These are phyloP conservation scores for Santalum album DNA, from an alignment of 164 flowering plant genomes.

Conservation along the genomic window DNA sequence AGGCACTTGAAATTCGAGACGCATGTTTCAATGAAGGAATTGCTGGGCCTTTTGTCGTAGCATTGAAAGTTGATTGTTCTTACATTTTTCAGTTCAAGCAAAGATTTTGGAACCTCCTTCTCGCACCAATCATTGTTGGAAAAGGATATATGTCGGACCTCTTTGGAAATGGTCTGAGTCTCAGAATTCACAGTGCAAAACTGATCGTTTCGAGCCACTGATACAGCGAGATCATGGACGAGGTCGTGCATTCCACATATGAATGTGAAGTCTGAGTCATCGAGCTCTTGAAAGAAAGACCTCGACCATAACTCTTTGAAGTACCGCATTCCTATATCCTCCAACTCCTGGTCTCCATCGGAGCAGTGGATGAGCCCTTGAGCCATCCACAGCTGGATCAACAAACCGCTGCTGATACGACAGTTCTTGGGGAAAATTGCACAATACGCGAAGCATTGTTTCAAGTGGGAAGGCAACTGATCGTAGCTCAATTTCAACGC, in stretches of 20 bases:
- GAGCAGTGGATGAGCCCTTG: neutral
- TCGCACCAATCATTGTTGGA: neutral
- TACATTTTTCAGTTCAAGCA: neutral
- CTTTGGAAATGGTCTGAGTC: neutral
- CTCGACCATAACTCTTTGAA: neutral
- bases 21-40: neutral
- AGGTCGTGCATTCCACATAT: constrained; percentile 1
- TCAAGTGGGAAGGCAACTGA: neutral
- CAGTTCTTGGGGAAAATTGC: constrained; percentile 5
- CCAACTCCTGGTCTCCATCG: constrained; percentile 3
- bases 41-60: neutral
- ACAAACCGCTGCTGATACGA: neutral
- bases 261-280: neutral
- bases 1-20: constrained; percentile 1
- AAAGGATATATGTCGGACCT: neutral
- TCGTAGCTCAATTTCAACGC: constrained; percentile 6
- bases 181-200: neutral
- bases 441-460: constrained; percentile 4
- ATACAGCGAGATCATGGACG: constrained; percentile 6
- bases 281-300: constrained; percentile 4
- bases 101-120: neutral
- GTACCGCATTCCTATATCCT: neutral
- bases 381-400: constrained; percentile 4
- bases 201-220: neutral
- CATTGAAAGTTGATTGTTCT: neutral